A percentile compares a stretch with the other conserved stretches of the same genome.
Evolutionary conservation across 805 yeast genomes (phyloP).

Genomic region (Saturnispora besseyi): DNA sequence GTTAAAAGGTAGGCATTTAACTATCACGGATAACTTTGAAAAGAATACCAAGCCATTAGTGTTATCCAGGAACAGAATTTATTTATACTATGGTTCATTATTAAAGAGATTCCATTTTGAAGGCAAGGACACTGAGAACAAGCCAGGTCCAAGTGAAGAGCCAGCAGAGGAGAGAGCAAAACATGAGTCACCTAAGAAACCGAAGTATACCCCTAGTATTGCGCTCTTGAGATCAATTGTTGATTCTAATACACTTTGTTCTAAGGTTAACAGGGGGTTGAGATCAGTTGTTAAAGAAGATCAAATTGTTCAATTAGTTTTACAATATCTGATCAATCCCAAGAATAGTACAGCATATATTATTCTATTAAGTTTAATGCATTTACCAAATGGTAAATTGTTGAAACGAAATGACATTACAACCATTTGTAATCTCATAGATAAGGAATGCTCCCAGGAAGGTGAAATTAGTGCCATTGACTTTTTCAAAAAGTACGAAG

Average conservation of each 20-base stretch:
- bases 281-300: neutral
- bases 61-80: neutral
- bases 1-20: neutral
- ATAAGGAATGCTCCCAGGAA: neutral
- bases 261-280: neutral
- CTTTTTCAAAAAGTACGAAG: slow-evolving; percentile 1
- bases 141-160: neutral
- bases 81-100: neutral
- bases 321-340: neutral
- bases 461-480: slow-evolving; percentile 3
- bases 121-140: neutral
- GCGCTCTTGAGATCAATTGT: neutral
- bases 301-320: neutral
- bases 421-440: slow-evolving; percentile 1
- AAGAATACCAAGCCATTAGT: neutral
- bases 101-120: neutral
- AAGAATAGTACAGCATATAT: neutral
- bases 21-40: neutral
- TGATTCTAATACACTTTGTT: neutral
- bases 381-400: neutral
- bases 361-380: neutral
- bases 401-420: neutral
- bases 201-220: slow-evolving; percentile 1
- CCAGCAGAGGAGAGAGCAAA: neutral
- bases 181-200: neutral